Evolutionary conservation across 208 protist genomes (phyloP).

Genomic region (Leishmania aethiopica): DNA sequence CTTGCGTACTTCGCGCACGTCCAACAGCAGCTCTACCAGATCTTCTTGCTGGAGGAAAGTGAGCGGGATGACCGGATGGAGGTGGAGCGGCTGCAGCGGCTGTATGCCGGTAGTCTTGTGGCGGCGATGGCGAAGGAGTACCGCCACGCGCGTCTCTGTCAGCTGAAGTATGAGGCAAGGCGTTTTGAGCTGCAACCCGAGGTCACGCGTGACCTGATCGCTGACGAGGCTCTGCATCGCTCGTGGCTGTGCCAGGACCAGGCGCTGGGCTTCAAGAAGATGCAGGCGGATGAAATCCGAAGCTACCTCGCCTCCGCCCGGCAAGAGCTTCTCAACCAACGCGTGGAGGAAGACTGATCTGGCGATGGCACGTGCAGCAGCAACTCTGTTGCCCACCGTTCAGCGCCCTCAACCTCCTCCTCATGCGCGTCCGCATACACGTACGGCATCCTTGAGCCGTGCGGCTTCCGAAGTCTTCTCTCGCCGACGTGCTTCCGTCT

Average conservation of each 20-base stretch:
- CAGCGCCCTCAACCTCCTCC: not conserved
- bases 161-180: conserved; percentile 28
- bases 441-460: not conserved
- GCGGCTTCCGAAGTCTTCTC: not conserved
- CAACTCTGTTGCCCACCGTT: not conserved
- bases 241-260: conserved; percentile 31
- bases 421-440: not conserved
- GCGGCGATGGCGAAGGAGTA: conserved; percentile 32
- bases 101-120: conserved; percentile 20
- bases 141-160: conserved; percentile 21
- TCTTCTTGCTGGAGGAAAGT: conserved; percentile 26
- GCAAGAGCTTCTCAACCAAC: conserved; percentile 3
- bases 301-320: conserved; percentile 18
- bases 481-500: not conserved
- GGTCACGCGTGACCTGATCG: conserved; percentile 21
- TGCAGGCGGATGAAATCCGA: conserved; percentile 24
- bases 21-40: conserved; percentile 31
- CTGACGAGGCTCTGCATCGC: conserved; percentile 30
- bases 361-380: not conserved
- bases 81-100: conserved; percentile 32
- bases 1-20: conserved; percentile 24
- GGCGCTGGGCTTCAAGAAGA: conserved; percentile 17
- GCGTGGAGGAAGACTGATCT: conserved; percentile 7
- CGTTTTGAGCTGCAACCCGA: conserved; percentile 12
- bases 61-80: conserved; percentile 27